Conservation (phyloP, 1,139 yeast genomes). For the Lodderomyces margitis region DNA sequence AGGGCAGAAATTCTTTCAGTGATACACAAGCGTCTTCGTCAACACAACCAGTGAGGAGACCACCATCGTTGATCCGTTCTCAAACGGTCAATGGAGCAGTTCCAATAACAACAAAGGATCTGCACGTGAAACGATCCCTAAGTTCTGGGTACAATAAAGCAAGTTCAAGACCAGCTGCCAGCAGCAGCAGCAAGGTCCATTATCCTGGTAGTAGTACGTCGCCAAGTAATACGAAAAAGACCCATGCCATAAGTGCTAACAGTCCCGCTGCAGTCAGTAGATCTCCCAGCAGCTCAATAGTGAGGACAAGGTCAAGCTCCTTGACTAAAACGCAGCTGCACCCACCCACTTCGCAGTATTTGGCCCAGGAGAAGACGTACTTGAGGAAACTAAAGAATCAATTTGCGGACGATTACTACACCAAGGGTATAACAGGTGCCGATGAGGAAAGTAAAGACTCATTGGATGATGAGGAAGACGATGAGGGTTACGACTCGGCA, state of each 20-base stretch:
- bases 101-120: not conserved
- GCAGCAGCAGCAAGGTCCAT: not conserved
- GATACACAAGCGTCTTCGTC: constrained; percentile 6
- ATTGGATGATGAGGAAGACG: constrained; percentile 21
- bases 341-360: constrained; percentile 37
- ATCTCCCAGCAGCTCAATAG: constrained; percentile 6
- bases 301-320: constrained; percentile 7
- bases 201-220: constrained; percentile 1
- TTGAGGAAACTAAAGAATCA: constrained; percentile 63
- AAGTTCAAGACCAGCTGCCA: not conserved
- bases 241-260: not conserved
- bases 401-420: constrained; percentile 65
- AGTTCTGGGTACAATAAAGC: constrained; percentile 5
- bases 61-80: constrained; percentile 19
- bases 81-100: constrained; percentile 13
- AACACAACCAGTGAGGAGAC: constrained; percentile 11
- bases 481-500: constrained; percentile 21
- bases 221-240: constrained; percentile 3
- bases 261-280: constrained; percentile 6
- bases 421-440: constrained; percentile 55
- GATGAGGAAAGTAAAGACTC: constrained; percentile 18
- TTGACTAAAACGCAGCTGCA: constrained; percentile 20
- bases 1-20: constrained; percentile 2
- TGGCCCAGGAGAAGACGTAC: constrained; percentile 70
- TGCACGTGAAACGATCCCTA: constrained; percentile 5